Percentiles rank a stretch among this genome's conserved stretches.
These are phyloP conservation scores for Scorias spongiosa DNA, from an alignment of 2,329 filamentous ascomycete species.

Conservation along the genomic window DNA sequence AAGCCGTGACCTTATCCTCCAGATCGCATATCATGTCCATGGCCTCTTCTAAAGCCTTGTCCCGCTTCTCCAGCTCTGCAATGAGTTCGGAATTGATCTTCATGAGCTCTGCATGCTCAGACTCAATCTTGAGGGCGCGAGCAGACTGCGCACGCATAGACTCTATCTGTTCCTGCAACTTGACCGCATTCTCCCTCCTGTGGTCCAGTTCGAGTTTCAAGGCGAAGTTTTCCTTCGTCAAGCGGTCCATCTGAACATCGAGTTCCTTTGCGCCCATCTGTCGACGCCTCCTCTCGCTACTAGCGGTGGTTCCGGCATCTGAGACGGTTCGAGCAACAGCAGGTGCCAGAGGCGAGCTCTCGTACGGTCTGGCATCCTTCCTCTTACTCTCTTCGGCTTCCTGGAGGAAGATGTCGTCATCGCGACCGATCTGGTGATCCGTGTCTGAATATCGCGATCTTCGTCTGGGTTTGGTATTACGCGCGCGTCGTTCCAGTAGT, in stretches of 20 bases:
- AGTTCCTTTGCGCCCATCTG: conserved; percentile 49
- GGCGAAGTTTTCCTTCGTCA: conserved; percentile 66
- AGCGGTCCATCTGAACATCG: conserved; percentile 51
- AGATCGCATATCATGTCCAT: conserved; percentile 53
- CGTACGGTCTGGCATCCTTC: conserved; percentile 8
- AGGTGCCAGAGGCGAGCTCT: conserved; percentile 14
- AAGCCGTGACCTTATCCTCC: conserved; percentile 32
- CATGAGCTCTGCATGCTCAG: conserved; percentile 34
- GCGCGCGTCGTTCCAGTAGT: conserved; percentile 18
- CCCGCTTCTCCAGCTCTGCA: conserved; percentile 48
- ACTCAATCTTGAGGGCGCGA: conserved; percentile 17
- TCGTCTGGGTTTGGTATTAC: conserved; percentile 14
- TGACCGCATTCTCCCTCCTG: conserved; percentile 47
- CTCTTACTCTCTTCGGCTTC: conserved; percentile 15
- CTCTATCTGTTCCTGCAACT: conserved; percentile 43
- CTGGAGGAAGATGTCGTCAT: conserved; percentile 19
- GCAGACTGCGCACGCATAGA: conserved; percentile 38
- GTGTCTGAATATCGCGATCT: conserved; percentile 20
- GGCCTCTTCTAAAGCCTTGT: conserved; percentile 56
- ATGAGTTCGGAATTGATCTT: conserved; percentile 45
- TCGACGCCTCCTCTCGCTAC: conserved; percentile 9
- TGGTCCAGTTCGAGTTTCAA: conserved; percentile 60
- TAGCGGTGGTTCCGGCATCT: conserved; percentile 7
- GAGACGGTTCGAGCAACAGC: conserved; percentile 5
- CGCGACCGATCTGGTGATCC: conserved; percentile 10